A percentile compares a stretch with the other conserved stretches of the same genome.
phyloP scores from a whole-genome alignment of 352 stramenopile species.

The Detonula confervacea region DNA sequence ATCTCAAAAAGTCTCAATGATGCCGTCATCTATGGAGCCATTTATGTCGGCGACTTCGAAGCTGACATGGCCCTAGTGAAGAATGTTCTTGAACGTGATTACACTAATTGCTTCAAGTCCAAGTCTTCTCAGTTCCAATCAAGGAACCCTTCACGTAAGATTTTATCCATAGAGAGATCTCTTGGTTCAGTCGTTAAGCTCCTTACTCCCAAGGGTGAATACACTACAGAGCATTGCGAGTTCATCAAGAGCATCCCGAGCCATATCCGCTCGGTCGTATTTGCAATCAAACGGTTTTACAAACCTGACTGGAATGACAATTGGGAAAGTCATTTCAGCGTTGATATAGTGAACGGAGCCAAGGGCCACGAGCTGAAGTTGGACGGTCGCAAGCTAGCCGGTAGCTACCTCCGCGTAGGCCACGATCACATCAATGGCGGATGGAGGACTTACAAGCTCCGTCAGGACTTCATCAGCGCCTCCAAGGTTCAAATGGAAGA shows the following conservation, averaged over 20 bases:
- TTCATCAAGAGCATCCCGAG: constrained; percentile 58
- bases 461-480: constrained; percentile 62
- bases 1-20: constrained; percentile 66
- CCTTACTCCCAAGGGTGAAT: constrained; percentile 60
- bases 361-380: constrained; percentile 65
- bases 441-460: constrained; percentile 66
- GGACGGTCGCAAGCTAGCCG: constrained; percentile 53
- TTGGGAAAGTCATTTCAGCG: constrained; percentile 58
- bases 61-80: constrained; percentile 52
- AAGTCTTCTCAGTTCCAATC: constrained; percentile 42
- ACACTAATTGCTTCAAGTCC: constrained; percentile 54
- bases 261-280: constrained; percentile 59
- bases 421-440: constrained; percentile 44
- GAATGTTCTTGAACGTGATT: constrained; percentile 55
- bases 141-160: constrained; percentile 44
- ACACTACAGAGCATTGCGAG: constrained; percentile 56
- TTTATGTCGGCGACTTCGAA: constrained; percentile 67
- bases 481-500: constrained; percentile 71
- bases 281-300: constrained; percentile 66
- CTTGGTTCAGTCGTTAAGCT: constrained; percentile 66
- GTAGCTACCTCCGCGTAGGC: constrained; percentile 61
- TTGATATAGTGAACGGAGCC: constrained; percentile 63
- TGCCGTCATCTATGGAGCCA: constrained; percentile 64
- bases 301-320: constrained; percentile 51
- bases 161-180: constrained; percentile 54